phyloP scores from a whole-genome alignment of 495 filamentous ascomycete genomes.

The Beverwykella pulmonaria region DNA sequence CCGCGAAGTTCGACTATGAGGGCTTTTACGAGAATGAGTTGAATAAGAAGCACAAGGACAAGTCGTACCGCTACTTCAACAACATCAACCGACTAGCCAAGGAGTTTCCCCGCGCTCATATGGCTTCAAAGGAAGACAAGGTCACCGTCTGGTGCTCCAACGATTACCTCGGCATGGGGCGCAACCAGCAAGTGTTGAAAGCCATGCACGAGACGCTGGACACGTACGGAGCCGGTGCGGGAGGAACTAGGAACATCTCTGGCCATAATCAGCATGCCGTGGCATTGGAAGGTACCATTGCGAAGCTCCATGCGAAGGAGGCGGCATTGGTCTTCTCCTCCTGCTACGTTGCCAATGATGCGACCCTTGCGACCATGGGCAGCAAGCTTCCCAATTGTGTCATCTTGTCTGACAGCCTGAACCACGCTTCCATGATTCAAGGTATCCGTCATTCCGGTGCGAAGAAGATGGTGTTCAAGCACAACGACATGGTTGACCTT shows the following conservation, averaged over 20 bases:
- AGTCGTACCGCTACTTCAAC: conserved; percentile 99
- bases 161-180: conserved; percentile 97
- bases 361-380: conserved; percentile 91
- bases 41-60: conserved; percentile 99
- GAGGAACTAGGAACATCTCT: conserved; percentile 95
- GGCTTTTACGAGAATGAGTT: conserved; percentile 84
- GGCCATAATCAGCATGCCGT: conserved; percentile 96
- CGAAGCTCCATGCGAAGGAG: conserved; percentile 90
- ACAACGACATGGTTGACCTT: conserved; percentile 89
- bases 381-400: conserved; percentile 96
- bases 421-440: conserved; percentile 99
- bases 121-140: conserved; percentile 77
- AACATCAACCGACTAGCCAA: conserved; percentile 98
- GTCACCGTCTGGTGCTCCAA: conserved; percentile 99
- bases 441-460: conserved; percentile 96
- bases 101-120: conserved; percentile 94
- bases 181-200: conserved; percentile 83
- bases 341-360: conserved; percentile 98
- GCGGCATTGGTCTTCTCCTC: conserved; percentile 91
- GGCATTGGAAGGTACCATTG: conserved; percentile 77
- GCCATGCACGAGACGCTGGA: conserved; percentile 94
- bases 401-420: conserved; percentile 90
- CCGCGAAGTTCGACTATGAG: conserved; percentile 80
- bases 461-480: conserved; percentile 97
- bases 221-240: conserved; percentile 91